Percentiles rank a stretch among this genome's conserved stretches.
Evolutionary conservation across 371 early-diverging fungal species (phyloP).

Genomic region (Mortierella sp.): DNA sequence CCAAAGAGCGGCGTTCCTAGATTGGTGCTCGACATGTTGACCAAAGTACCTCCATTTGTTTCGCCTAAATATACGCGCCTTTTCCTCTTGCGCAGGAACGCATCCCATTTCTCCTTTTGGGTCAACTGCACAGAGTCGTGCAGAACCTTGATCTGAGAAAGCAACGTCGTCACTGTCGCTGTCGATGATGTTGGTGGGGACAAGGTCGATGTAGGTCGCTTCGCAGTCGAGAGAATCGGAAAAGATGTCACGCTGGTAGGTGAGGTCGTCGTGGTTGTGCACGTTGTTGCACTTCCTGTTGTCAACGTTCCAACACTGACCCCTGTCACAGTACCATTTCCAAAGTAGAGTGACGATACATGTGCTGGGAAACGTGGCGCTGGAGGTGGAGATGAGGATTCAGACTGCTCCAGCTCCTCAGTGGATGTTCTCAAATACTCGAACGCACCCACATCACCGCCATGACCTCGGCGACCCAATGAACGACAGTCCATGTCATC

Average conservation of each 20-base stretch:
- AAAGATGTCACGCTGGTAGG: constrained; percentile 9
- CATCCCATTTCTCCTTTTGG: constrained; percentile 54
- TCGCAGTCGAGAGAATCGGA: constrained; percentile 26
- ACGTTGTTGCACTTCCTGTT: constrained; percentile 19
- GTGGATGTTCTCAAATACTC: constrained; percentile 21
- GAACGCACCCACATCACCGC: not conserved
- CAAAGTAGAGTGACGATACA: constrained; percentile 23
- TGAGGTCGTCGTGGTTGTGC: too few relatives aligned
- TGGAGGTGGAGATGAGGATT: constrained; percentile 17
- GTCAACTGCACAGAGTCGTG: constrained; percentile 50
- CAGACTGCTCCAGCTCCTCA: constrained; percentile 21
- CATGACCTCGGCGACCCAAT: not conserved
- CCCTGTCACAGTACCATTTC: constrained; percentile 10
- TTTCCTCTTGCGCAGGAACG: constrained; percentile 38
- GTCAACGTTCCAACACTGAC: constrained; percentile 6
- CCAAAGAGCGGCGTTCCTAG: constrained; percentile 38
- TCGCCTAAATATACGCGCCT: constrained; percentile 46
- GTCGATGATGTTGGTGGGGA: constrained; percentile 41
- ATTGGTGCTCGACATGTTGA: constrained; percentile 39
- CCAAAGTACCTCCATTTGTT: constrained; percentile 30
- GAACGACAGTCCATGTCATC: constrained; percentile 31
- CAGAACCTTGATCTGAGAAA: constrained; percentile 52
- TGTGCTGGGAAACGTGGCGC: not conserved
- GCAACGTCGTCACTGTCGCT: constrained; percentile 36
- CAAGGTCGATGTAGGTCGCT: constrained; percentile 46